These are phyloP conservation scores for Dendrobium huoshanense DNA, from an alignment of 106 monocot species.

Conservation along the genomic window DNA sequence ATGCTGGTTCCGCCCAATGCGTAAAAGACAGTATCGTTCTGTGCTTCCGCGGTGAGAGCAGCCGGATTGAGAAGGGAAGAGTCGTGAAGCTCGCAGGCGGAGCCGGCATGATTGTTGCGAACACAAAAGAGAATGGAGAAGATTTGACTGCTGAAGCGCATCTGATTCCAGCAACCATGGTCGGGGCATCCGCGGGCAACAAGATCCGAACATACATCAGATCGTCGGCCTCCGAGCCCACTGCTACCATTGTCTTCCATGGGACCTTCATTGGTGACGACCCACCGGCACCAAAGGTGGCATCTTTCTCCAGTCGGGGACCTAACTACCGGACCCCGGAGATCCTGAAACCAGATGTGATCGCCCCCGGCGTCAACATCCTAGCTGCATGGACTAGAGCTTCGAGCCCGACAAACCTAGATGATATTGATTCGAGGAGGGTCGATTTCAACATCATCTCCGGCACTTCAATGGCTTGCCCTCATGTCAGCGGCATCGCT, in stretches of 20 bases:
- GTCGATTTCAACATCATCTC: conserved; percentile 26
- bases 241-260: conserved; percentile 17
- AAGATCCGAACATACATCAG: conserved; percentile 51
- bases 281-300: conserved; percentile 26
- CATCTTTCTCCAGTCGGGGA: conserved; percentile 13
- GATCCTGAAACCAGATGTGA: conserved; percentile 35
- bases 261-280: conserved; percentile 20
- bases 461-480: conserved; percentile 46
- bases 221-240: conserved; percentile 13
- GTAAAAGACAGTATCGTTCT: too few species aligned
- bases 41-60: neutral
- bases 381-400: conserved; percentile 23
- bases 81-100: conserved; percentile 28
- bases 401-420: conserved; percentile 9
- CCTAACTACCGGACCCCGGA: conserved; percentile 17
- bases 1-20: neutral
- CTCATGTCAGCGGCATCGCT: conserved; percentile 35
- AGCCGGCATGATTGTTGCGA: conserved; percentile 51
- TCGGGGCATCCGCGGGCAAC: conserved; percentile 42
- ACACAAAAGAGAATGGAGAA: conserved; percentile 59
- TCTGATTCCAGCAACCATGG: conserved; percentile 71
- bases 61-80: neutral
- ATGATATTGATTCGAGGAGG: neutral
- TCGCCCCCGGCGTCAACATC: conserved; percentile 22
- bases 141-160: conserved; percentile 79